Conservation (phyloP, 2,329 filamentous ascomycete genomes). For the Ploettnerulaceae sp. region DNA sequence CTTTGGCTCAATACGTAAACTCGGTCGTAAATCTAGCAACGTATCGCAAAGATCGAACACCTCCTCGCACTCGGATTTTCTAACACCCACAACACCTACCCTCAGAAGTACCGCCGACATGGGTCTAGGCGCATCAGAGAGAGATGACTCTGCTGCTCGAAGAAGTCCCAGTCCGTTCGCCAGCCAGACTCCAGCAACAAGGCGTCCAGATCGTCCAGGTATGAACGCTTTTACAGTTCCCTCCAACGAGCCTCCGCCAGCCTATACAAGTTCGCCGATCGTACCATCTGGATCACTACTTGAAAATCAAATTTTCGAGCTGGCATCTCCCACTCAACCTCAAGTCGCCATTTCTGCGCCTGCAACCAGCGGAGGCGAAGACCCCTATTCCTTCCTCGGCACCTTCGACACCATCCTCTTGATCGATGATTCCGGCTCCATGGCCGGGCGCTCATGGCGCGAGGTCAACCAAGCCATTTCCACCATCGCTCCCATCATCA, state of each 20-base stretch:
- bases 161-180: slow-evolving; percentile 15
- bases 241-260: slow-evolving; percentile 33
- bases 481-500: slow-evolving; percentile 77
- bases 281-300: slow-evolving; percentile 16
- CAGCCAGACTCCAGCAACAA: slow-evolving; percentile 27
- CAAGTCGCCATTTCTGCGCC: slow-evolving; percentile 36
- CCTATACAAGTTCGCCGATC: slow-evolving; percentile 28
- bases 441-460: slow-evolving; percentile 71
- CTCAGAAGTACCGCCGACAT: slow-evolving; percentile 10
- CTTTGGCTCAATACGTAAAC: slow-evolving; percentile 22
- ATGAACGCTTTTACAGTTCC: slow-evolving; percentile 31
- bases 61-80: slow-evolving; percentile 5
- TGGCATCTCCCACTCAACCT: slow-evolving; percentile 28
- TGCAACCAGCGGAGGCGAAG: slow-evolving; percentile 44
- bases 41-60: slow-evolving; percentile 10
- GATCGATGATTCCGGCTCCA: slow-evolving; percentile 88
- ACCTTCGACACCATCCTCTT: slow-evolving; percentile 85
- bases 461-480: slow-evolving; percentile 67
- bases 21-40: slow-evolving; percentile 19
- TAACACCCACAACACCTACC: neutral
- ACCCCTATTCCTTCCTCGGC: slow-evolving; percentile 69
- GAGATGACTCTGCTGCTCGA: slow-evolving; percentile 1
- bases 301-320: slow-evolving; percentile 9
- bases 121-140: neutral
- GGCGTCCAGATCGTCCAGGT: slow-evolving; percentile 29